Conservation (phyloP, 768 basidiomycete species). For the Lentinula aciculospora region DNA sequence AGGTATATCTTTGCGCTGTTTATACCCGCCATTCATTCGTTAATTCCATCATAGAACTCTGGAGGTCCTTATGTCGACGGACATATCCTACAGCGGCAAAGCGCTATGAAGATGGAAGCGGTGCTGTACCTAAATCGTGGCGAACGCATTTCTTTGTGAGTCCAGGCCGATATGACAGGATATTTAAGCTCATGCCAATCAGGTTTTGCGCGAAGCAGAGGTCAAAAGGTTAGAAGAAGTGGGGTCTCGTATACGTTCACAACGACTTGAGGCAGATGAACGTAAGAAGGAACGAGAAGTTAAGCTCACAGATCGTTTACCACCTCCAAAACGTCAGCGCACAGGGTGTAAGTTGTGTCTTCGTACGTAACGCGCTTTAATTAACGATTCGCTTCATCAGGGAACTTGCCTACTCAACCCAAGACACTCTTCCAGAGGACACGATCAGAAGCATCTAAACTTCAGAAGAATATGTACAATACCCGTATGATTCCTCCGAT, state of each 20-base stretch:
- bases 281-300: conserved; percentile 75
- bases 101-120: conserved; percentile 33
- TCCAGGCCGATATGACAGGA: conserved; percentile 5
- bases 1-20: conserved; percentile 29
- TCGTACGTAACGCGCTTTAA: neutral
- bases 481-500: conserved; percentile 51
- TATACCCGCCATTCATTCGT: conserved; percentile 7
- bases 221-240: conserved; percentile 59
- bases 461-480: conserved; percentile 56
- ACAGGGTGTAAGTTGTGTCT: conserved; percentile 37
- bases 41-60: conserved; percentile 42
- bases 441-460: conserved; percentile 60
- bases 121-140: conserved; percentile 57
- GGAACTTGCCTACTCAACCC: conserved; percentile 35
- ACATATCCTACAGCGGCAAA: conserved; percentile 51
- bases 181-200: neutral
- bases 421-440: conserved; percentile 79
- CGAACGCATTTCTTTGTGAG: conserved; percentile 64
- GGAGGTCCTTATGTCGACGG: conserved; percentile 59
- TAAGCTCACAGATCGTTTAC: conserved; percentile 66
- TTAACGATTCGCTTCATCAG: conserved; percentile 14
- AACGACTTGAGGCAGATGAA: conserved; percentile 65
- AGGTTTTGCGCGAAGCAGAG: conserved; percentile 38
- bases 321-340: conserved; percentile 59
- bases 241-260: conserved; percentile 54